Conservation (phyloP, 2,329 filamentous ascomycete species). For the Cadophora gregata region DNA sequence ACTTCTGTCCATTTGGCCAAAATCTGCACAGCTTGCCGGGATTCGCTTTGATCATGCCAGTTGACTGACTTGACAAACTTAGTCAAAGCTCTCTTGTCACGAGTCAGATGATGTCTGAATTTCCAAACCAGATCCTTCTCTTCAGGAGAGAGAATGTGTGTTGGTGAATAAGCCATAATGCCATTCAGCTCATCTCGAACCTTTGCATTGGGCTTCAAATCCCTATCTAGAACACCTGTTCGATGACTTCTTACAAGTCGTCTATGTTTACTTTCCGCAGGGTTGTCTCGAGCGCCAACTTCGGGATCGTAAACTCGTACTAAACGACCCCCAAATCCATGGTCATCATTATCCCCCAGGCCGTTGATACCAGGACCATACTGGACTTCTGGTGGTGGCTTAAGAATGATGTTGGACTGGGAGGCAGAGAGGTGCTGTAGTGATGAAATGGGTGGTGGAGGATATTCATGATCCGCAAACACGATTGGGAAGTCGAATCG, state of each 20-base stretch:
- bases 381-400: slow-evolving; percentile 85
- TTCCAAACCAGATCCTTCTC: slow-evolving; percentile 98
- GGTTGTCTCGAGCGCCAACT: slow-evolving; percentile 86
- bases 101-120: slow-evolving; percentile 91
- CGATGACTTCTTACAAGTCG: slow-evolving; percentile 87
- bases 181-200: slow-evolving; percentile 91
- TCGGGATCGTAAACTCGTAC: slow-evolving; percentile 94
- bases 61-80: slow-evolving; percentile 99
- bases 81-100: slow-evolving; percentile 90
- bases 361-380: slow-evolving; percentile 89
- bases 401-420: slow-evolving; percentile 72
- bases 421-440: slow-evolving; percentile 68
- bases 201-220: slow-evolving; percentile 95
- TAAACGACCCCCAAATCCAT: slow-evolving; percentile 62
- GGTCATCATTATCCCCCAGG: slow-evolving; percentile 56
- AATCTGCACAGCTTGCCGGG: slow-evolving; percentile 87
- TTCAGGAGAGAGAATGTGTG: slow-evolving; percentile 83
- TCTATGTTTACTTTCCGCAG: slow-evolving; percentile 93
- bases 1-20: slow-evolving; percentile 95
- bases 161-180: slow-evolving; percentile 91
- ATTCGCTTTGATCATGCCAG: slow-evolving; percentile 86
- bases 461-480: slow-evolving; percentile 93
- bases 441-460: slow-evolving; percentile 80
- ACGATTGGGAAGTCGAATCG: slow-evolving; percentile 96
- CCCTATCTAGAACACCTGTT: slow-evolving; percentile 92